A percentile compares a stretch with the other conserved stretches of the same genome.
These are phyloP conservation scores for Nymphaea colorata DNA, from an alignment of 164 flowering plant species.

Conservation along the genomic window DNA sequence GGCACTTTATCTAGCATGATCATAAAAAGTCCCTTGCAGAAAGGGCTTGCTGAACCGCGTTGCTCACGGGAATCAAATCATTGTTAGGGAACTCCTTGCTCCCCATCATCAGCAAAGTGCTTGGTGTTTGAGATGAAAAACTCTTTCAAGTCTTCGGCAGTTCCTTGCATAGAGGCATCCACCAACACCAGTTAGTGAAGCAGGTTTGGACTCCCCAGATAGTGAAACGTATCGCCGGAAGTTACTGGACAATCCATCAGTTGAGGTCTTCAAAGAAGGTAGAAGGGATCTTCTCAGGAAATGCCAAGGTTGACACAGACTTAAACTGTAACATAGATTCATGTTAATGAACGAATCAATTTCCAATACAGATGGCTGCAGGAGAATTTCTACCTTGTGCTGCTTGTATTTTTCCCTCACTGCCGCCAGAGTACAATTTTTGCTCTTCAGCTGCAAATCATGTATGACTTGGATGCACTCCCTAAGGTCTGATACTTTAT, in stretches of 20 bases:
- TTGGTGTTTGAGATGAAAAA: too few relatives aligned
- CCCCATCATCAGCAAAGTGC: too few relatives aligned
- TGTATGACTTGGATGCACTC: slow-evolving; percentile 55
- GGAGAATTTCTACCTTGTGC: slow-evolving; percentile 31
- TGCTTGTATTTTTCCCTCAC: slow-evolving; percentile 55
- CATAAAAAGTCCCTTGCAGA: too few relatives aligned
- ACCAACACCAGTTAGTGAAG: background rate
- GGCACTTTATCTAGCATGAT: too few relatives aligned
- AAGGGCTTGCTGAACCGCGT: too few relatives aligned
- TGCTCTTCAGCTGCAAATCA: slow-evolving; percentile 37
- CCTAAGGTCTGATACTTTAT: slow-evolving; percentile 45
- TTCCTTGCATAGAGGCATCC: background rate
- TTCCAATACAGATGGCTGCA: background rate
- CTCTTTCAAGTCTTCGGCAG: background rate
- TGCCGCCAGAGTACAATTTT: slow-evolving; percentile 26
- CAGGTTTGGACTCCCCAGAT: too few relatives aligned
- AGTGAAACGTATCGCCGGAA: too few relatives aligned
- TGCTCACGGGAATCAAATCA: too few relatives aligned
- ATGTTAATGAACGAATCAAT: background rate
- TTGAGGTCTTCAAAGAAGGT: slow-evolving; percentile 27
- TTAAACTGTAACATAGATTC: slow-evolving; percentile 31
- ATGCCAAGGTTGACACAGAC: slow-evolving; percentile 32
- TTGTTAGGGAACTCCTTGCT: too few relatives aligned
- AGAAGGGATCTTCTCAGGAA: slow-evolving; percentile 36
- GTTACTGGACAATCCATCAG: background rate